Base-by-base conservation (phyloP, 805 yeast species). In the Starmerella lactis-condensi region DNA sequence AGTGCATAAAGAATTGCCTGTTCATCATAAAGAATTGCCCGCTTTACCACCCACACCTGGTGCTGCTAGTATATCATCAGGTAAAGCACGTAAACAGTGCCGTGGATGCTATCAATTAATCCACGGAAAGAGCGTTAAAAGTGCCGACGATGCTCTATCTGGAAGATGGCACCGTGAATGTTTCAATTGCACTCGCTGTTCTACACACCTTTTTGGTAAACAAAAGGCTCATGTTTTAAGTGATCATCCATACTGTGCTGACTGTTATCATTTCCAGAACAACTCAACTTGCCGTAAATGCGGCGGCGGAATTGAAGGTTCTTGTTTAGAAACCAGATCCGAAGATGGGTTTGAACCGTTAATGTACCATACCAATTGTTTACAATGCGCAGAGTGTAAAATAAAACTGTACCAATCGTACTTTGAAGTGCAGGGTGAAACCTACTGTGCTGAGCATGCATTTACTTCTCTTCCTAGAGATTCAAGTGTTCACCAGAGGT, bases 121-220 rank as follows among this genome's bases (percentile, higher is more conserved):
- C 19, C 39, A 41, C 1, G 61, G 69, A 1, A 78, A 74, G 46
- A 62, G 89, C 0, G 75, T 85, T 13, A 75, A 72, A 54, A 78
- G 93, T n/a, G 75, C 72, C 43, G 77, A 76, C 33, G 76, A 73
- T n/a, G 35, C 41, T 9, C 31, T 53, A 10, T 36, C 47, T 13
- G 96, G 95, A 0, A 85, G 82, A 50, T 89, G 96, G 96, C 98
- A 89, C 50, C 63, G 91, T 24, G 54, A 61, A 11, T 89, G 98
- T 50, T 85, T 89, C 59, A 57, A 58, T 10, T 89, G 98, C 58
- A 54, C 61, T 13, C 53, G 60, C 9, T 85, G 96, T 56, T 53
- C 53, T 6, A 34, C 38, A 21, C 46, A 54, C 24, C 49, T 47
- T 13, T 29, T 39, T 2, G 34, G 31, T n/a, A 19, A 18, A 18